Evolutionary conservation across 345 rosid genomes (phyloP).

Genomic region (Noccaea caerulescens): DNA sequence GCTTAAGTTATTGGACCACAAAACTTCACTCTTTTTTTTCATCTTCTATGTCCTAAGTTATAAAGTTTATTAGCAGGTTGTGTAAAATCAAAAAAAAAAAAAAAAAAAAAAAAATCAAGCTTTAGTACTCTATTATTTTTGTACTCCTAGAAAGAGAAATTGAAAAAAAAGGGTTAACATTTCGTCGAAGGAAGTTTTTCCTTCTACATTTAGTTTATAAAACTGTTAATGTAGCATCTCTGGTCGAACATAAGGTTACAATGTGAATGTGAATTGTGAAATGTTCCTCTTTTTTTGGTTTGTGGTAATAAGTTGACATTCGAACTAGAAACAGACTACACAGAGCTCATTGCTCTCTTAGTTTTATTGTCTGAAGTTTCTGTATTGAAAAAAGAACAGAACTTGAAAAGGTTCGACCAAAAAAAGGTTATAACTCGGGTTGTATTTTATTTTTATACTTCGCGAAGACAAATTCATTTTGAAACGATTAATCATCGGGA

Average conservation of each 20-base stretch:
- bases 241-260: too few species aligned
- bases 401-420: not conserved
- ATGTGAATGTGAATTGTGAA: not conserved
- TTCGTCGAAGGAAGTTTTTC: not conserved
- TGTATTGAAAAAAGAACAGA: not conserved
- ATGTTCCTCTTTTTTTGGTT: not conserved
- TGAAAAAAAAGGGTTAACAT: not conserved
- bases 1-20: constrained; percentile 44
- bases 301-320: constrained; percentile 21
- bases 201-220: not conserved
- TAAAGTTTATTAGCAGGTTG: constrained; percentile 9
- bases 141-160: not conserved
- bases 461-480: not conserved
- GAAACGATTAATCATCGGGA: not conserved
- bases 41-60: constrained; percentile 5
- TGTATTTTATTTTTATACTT: not conserved
- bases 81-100: not conserved
- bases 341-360: constrained; percentile 3
- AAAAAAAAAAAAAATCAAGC: constrained; percentile 9
- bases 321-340: constrained; percentile 19
- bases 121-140: constrained; percentile 18
- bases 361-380: not conserved
- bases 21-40: constrained; percentile 20
- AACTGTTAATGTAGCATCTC: not conserved
- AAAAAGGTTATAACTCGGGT: not conserved